Evolutionary conservation across 768 basidiomycete genomes (phyloP), one percentile per base, ranked within the genome.

Genomic region (Hirschioporus abietinus): DNA sequence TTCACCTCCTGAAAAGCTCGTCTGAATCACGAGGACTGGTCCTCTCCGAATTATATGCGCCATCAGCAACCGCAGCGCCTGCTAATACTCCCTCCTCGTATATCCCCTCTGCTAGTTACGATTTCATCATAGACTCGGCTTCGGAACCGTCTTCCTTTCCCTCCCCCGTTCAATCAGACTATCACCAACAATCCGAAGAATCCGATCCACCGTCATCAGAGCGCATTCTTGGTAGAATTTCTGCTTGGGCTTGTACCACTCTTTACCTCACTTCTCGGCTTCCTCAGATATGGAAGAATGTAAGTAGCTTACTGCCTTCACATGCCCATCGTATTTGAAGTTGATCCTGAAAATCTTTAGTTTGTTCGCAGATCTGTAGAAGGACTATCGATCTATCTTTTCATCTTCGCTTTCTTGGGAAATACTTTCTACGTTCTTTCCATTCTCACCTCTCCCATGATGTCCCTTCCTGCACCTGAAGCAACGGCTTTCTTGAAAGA

Each of bases 201-300:
- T 10, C 42, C 20, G 42, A 52, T 52, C 25, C 25, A 61, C 64
- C 70, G 60, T 65, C 74, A 15, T 76, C 75, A 64, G 85, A 95
- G 72, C 89, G 86, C 62, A 74, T 95, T 26, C 78, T 99, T 63
- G 97, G 97, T 0, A 89, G 97, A 1, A 86, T 95, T 65, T 95
- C 91, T 65, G 96, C 97, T 9, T 99, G 97, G 97, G 73, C 90
- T 23, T 98, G 96, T 74, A 95, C 96, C 1, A 92, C 88, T 0
- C 80, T 98, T 18, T 99, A 99, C 76, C 80, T 99, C 36, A 98
- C 96, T 2, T 93, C 91, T 2, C 87, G 97, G 67, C 77, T 99
- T 72, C 97, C 97, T 24, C 97, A 99, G 76, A 97, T 99, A 69
- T 99, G 97, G 97, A 96, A 96, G 78, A 98, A 98, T 73, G 96